Percentiles rank a stretch among this genome's conserved stretches.
phyloP scores from a whole-genome alignment of 768 basidiomycete genomes.

The Pulveroboletus ravenelii region DNA sequence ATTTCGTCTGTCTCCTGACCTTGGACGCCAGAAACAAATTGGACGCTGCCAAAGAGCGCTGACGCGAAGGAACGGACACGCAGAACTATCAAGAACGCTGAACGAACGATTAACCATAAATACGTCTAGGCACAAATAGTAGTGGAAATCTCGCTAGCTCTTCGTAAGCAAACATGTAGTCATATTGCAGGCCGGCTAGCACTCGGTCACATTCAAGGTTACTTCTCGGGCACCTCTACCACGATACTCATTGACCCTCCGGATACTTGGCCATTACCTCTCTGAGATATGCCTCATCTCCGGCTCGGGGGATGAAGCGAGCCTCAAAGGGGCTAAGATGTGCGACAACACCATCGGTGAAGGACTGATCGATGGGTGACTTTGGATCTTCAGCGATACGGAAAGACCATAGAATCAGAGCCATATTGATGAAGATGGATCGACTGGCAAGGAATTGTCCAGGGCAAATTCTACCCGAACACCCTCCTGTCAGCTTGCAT shows the following conservation, averaged over 20 bases:
- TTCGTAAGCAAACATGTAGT: no score
- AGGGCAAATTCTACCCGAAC: slow-evolving; percentile 51
- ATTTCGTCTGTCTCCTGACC: no score
- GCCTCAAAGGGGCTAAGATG: slow-evolving; percentile 33
- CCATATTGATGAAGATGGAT: slow-evolving; percentile 63
- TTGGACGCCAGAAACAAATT: no score
- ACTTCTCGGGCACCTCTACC: neutral
- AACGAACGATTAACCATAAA: no score
- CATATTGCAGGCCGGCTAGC: no score
- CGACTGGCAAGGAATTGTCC: slow-evolving; percentile 58
- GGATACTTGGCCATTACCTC: slow-evolving; percentile 24
- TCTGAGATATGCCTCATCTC: slow-evolving; percentile 20
- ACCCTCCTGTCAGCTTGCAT: neutral
- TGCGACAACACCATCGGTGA: slow-evolving; percentile 59
- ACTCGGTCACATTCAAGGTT: no score
- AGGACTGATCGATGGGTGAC: slow-evolving; percentile 57
- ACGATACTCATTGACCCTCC: slow-evolving; percentile 10
- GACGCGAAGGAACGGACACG: no score
- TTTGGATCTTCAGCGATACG: slow-evolving; percentile 27
- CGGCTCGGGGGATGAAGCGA: slow-evolving; percentile 46
- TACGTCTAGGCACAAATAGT: no score
- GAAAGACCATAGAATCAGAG: slow-evolving; percentile 65
- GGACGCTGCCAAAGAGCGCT: no score
- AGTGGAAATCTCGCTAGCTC: no score
- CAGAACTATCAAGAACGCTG: no score